A percentile compares a stretch with the other conserved stretches of the same genome.
These are phyloP conservation scores for Rhytidiadelphus loreus DNA, from an alignment of 225 moss, liverwort and hornwort genomes.

Conservation along the genomic window DNA sequence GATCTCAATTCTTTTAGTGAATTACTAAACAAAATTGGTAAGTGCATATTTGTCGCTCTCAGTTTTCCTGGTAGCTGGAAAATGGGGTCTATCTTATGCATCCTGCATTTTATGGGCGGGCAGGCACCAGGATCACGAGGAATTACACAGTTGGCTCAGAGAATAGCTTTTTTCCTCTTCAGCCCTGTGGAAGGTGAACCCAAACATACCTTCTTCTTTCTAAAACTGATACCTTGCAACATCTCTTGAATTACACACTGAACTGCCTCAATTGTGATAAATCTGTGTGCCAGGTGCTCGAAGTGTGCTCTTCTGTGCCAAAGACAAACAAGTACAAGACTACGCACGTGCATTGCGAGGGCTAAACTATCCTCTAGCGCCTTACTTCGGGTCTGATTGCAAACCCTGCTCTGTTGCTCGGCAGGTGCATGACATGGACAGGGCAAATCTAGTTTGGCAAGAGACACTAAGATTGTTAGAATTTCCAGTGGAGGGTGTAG, in stretches of 20 bases:
- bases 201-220: background rate
- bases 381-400: slow-evolving; percentile 64
- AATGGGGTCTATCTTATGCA: background rate
- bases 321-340: slow-evolving; percentile 53
- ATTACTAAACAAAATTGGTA: background rate
- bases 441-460: slow-evolving; percentile 50
- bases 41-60: background rate
- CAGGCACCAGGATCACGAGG: slow-evolving; percentile 49
- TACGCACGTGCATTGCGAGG: slow-evolving; percentile 51
- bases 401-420: slow-evolving; percentile 41
- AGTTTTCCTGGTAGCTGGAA: background rate
- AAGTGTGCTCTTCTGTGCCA: slow-evolving; percentile 71
- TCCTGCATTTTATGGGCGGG: background rate
- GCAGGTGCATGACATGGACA: slow-evolving; percentile 44
- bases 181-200: slow-evolving; percentile 54
- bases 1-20: background rate
- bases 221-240: background rate
- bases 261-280: background rate
- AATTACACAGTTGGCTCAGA: slow-evolving; percentile 22
- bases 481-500: slow-evolving; percentile 43
- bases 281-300: slow-evolving; percentile 54
- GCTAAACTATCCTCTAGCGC: slow-evolving; percentile 48
- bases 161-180: slow-evolving; percentile 23
- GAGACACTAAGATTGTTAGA: slow-evolving; percentile 53
- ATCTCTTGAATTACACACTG: background rate